Conservation (phyloP, 2,329 filamentous ascomycete genomes). For the Botrytis fragariae region DNA sequence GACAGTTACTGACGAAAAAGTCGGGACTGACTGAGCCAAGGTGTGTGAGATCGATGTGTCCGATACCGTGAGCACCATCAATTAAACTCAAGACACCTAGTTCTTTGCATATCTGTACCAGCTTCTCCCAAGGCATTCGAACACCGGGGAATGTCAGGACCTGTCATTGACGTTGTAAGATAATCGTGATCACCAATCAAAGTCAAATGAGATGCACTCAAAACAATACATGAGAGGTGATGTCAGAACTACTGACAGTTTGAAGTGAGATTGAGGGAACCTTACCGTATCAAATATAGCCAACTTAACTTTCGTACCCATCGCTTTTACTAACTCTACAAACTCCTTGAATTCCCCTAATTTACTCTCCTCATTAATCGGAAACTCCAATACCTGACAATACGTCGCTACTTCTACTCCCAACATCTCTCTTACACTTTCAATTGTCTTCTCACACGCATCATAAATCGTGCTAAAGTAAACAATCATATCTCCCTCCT, state of each 20-base stretch:
- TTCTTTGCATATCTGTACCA: constrained; percentile 63
- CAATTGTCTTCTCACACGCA: constrained; percentile 69
- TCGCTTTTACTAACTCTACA: background rate
- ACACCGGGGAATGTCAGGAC: constrained; percentile 77
- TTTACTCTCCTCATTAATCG: constrained; percentile 56
- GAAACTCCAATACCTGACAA: constrained; percentile 61
- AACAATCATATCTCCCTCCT: constrained; percentile 65
- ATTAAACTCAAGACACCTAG: constrained; percentile 69
- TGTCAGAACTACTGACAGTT: background rate
- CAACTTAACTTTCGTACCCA: background rate
- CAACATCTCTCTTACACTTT: constrained; percentile 51
- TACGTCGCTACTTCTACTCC: constrained; percentile 17
- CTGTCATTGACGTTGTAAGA: constrained; percentile 47
- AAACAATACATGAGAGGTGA: background rate
- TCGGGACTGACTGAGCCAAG: constrained; percentile 61
- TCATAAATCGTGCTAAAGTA: constrained; percentile 79
- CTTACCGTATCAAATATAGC: constrained; percentile 14
- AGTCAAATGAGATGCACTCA: background rate
- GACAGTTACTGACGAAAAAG: constrained; percentile 83
- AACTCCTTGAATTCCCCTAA: background rate
- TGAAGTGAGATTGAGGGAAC: constrained; percentile 40
- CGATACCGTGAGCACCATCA: constrained; percentile 69
- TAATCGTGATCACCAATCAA: background rate
- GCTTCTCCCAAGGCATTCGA: constrained; percentile 69
- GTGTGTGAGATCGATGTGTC: constrained; percentile 65